Conservation (phyloP, 495 filamentous ascomycete genomes). For the Tuber calosporum region DNA sequence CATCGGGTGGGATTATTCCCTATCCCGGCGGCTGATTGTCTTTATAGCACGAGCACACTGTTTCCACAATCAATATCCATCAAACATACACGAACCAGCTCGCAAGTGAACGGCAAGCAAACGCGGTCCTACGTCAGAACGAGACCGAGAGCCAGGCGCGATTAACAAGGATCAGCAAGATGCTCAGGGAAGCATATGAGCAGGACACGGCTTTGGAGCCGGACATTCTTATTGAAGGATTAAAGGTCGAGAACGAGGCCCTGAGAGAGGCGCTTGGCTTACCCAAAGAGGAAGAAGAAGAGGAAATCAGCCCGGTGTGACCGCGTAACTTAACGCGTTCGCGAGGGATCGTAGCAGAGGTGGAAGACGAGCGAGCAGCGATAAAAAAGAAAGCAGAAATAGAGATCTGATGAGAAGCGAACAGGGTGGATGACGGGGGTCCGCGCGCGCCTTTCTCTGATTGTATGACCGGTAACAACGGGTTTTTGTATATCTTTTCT, state of each 20-base stretch:
- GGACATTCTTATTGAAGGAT: conserved; percentile 37
- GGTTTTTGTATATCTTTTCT: not conserved
- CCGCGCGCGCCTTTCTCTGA: not conserved
- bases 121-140: conserved; percentile 36
- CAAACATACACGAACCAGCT: conserved; percentile 42
- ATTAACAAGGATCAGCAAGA: conserved; percentile 30
- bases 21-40: not conserved
- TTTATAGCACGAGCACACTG: conserved; percentile 40
- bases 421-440: not conserved
- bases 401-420: not conserved
- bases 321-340: conserved; percentile 1
- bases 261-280: conserved; percentile 37
- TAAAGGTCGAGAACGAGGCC: conserved; percentile 39
- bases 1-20: not conserved
- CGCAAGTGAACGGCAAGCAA: conserved; percentile 32
- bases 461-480: not conserved
- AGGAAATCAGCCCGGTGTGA: conserved; percentile 18
- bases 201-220: conserved; percentile 34
- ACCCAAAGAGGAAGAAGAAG: conserved; percentile 29
- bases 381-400: not conserved
- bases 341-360: not conserved
- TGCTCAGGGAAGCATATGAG: conserved; percentile 38
- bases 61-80: conserved; percentile 42
- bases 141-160: conserved; percentile 38
- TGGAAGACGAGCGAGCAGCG: not conserved